Evolutionary conservation across 805 yeast species (phyloP), one percentile per base, ranked within the genome.

Genomic region (Alloascoidea hylecoeti): DNA sequence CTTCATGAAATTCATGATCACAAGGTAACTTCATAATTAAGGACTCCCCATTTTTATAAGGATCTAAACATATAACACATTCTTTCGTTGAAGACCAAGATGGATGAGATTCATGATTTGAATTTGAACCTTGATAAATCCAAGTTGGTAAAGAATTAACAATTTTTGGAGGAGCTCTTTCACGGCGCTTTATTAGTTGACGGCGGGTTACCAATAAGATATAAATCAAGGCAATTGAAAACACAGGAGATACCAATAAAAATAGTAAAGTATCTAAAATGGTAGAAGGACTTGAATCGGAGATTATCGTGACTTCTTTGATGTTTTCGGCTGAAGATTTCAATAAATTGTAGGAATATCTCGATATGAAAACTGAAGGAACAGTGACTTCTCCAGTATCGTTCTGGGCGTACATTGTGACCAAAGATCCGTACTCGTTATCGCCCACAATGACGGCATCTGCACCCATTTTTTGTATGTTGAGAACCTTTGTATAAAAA

Each of bases 61-160:
- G 66, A 35, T 69, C 79, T 33, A 75, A 60, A 46, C 82, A 75
- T 16, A 75, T 73, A 16, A 72, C 68, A 48, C 82, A 75, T 50
- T 71, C 75, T 43, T 60, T 68, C 1, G 75, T 54, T 1, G 68
- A 64, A 36, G 54, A 58, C 62, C 62, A 57, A 39, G 52, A 55
- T 5, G 44, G 54, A 35, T 47, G 43, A 18, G 42, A 13, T 14
- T 15, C 13, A 33, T 4, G 4, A 33, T 18, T 4, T 17, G 16
- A 16, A 36, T 37, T 40, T n/a, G 18, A n/a, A 15, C 23, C 39
- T 13, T 28, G 43, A 64, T 64, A 61, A 4, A 42, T 38, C 12
- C 59, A 46, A 13, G 51, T 52, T 1, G 67, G 68, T 9, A 62
- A 50, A 16, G 51, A 46, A 30, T 55, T 53, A 15, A 62, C 65